A percentile compares a stretch with the other conserved stretches of the same genome.
These are phyloP conservation scores for Macrotyloma uniflorum DNA, from an alignment of 306 rosid species.

Conservation along the genomic window DNA sequence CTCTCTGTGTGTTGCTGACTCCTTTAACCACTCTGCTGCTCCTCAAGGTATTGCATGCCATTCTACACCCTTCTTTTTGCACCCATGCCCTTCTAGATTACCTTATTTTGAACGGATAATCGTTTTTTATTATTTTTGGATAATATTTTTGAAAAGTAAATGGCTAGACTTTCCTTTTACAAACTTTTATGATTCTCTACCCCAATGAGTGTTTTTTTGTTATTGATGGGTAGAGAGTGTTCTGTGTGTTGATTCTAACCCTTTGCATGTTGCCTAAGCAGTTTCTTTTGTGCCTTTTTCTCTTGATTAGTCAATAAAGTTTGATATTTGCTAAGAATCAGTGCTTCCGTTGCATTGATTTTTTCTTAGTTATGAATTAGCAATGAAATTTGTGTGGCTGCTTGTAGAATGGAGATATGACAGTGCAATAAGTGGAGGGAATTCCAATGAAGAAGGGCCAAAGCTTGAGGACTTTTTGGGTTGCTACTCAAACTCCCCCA, in stretches of 20 bases:
- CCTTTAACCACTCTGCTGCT: slow-evolving; percentile 51
- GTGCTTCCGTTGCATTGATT: slow-evolving; percentile 6
- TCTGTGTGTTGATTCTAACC: background rate
- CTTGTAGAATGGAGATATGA: slow-evolving; percentile 81
- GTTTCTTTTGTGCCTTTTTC: slow-evolving; percentile 14
- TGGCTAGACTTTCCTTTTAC: background rate
- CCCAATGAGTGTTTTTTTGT: background rate
- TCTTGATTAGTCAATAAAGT: slow-evolving; percentile 4
- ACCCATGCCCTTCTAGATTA: background rate
- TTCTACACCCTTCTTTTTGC: background rate
- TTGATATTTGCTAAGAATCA: slow-evolving; percentile 4
- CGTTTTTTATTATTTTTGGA: background rate
- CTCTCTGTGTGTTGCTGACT: slow-evolving; percentile 76
- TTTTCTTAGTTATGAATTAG: background rate
- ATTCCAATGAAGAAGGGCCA: slow-evolving; percentile 66
- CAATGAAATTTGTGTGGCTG: slow-evolving; percentile 17
- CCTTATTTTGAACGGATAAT: background rate
- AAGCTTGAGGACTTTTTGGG: slow-evolving; percentile 98
- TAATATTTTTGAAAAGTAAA: background rate
- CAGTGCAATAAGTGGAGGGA: slow-evolving; percentile 53
- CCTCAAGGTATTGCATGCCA: slow-evolving; percentile 67
- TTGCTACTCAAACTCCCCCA: slow-evolving; percentile 73
- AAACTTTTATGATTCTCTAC: background rate
- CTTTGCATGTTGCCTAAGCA: slow-evolving; percentile 44
- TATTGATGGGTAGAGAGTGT: background rate